Evolutionary conservation across 192 early-diverging fungal species (phyloP).

Genomic region (Oehlia diaphana): DNA sequence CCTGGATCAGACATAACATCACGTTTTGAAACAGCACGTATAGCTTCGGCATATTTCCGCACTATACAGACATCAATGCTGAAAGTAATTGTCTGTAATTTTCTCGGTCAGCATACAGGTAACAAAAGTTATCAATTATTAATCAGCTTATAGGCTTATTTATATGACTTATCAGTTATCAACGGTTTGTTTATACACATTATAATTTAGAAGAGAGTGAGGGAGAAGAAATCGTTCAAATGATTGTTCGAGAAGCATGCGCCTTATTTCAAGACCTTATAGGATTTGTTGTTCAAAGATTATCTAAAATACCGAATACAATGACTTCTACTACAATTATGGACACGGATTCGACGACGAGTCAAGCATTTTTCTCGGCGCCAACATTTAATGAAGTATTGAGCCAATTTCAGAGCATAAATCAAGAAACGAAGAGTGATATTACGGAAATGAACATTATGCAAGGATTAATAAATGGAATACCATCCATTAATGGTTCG

Average conservation of each 20-base stretch:
- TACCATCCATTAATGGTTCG: not conserved
- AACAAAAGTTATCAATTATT: not conserved
- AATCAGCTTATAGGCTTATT: not conserved
- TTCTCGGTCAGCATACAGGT: conserved; percentile 24
- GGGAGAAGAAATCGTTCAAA: conserved; percentile 9
- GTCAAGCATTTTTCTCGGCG: conserved; percentile 25
- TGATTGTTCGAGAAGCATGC: conserved; percentile 15
- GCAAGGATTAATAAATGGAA: not conserved
- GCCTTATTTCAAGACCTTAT: conserved; percentile 29
- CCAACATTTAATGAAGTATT: conserved; percentile 25
- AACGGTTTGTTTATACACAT: not conserved
- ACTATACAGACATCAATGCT: conserved; percentile 26
- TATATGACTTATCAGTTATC: not conserved
- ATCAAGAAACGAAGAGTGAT: conserved; percentile 16
- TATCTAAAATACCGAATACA: not conserved
- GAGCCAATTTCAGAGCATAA: conserved; percentile 6
- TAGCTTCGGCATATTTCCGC: conserved; percentile 33
- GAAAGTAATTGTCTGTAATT: conserved; percentile 30
- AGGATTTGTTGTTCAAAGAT: conserved; percentile 15
- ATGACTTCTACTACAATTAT: not conserved
- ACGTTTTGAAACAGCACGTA: conserved; percentile 2
- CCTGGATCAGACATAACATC: conserved; percentile 5
- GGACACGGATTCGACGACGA: not conserved
- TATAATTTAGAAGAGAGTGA: conserved; percentile 15
- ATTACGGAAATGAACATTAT: conserved; percentile 8